phyloP scores from a whole-genome alignment of 2,329 filamentous ascomycete species.

The Bipolaris victoriae region DNA sequence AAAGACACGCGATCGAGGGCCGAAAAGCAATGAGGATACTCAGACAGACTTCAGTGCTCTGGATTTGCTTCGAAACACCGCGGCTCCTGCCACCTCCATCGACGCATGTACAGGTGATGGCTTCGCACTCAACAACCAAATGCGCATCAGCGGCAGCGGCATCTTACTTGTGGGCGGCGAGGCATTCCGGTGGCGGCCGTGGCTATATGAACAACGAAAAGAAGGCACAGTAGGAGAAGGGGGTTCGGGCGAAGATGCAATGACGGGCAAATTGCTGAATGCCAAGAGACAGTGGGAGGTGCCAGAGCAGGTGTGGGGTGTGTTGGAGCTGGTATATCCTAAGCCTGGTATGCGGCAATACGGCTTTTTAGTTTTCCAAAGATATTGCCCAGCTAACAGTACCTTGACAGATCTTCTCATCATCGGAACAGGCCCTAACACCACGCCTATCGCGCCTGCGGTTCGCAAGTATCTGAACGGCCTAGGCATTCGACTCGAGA shows the following conservation, averaged over 20 bases:
- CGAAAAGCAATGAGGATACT: constrained; percentile 65
- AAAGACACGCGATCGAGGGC: constrained; percentile 64
- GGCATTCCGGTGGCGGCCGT: constrained; percentile 87
- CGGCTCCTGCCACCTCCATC: constrained; percentile 79
- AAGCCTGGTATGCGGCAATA: constrained; percentile 72
- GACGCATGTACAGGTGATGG: constrained; percentile 83
- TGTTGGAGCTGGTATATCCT: constrained; percentile 82
- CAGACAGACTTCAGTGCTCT: constrained; percentile 76
- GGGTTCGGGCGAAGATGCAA: constrained; percentile 42
- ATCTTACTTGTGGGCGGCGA: constrained; percentile 84
- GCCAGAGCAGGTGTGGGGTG: constrained; percentile 70
- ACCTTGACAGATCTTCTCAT: constrained; percentile 75
- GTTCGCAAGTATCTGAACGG: constrained; percentile 74
- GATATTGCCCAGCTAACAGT: constrained; percentile 17
- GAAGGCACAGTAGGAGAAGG: constrained; percentile 30
- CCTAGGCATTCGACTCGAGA: constrained; percentile 83
- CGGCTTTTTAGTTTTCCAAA: neutral
- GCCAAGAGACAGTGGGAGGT: constrained; percentile 82
- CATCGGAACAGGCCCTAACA: constrained; percentile 79
- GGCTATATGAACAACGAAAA: constrained; percentile 58
- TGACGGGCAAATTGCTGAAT: constrained; percentile 66
- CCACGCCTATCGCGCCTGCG: constrained; percentile 76
- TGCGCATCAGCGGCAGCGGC: constrained; percentile 71
- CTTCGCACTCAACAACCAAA: constrained; percentile 84
- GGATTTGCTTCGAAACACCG: constrained; percentile 78